Conservation (phyloP, 2,329 filamentous ascomycete species). For the Torrubiellomyces zombiae region DNA sequence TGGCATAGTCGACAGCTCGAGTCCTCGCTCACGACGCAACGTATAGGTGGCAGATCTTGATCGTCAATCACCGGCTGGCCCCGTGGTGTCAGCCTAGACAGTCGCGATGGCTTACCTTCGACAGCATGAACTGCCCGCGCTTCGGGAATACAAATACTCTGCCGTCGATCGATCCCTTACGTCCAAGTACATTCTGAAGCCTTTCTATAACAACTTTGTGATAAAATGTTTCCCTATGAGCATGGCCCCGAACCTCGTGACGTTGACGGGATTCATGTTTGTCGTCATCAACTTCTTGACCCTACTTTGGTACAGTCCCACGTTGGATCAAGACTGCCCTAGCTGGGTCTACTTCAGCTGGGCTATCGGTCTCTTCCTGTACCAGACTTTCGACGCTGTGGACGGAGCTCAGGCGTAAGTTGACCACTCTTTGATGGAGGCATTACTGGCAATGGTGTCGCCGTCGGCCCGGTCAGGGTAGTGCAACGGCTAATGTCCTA, state of each 20-base stretch:
- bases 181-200: slow-evolving; percentile 89
- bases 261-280: slow-evolving; percentile 77
- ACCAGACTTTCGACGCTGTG: slow-evolving; percentile 96
- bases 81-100: too few relatives aligned
- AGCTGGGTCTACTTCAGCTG: slow-evolving; percentile 90
- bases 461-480: not conserved
- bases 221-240: slow-evolving; percentile 89
- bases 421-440: too few relatives aligned
- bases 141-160: slow-evolving; percentile 92
- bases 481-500: too few relatives aligned
- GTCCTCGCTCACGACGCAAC: too few relatives aligned
- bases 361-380: slow-evolving; percentile 79
- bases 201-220: slow-evolving; percentile 89
- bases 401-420: slow-evolving; percentile 84
- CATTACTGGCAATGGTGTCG: slow-evolving; percentile 1
- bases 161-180: slow-evolving; percentile 78
- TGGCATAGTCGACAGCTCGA: too few relatives aligned
- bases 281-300: slow-evolving; percentile 81
- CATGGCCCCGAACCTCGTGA: slow-evolving; percentile 86
- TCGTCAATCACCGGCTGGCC: too few relatives aligned
- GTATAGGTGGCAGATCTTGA: too few relatives aligned
- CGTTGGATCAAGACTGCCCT: slow-evolving; percentile 82
- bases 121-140: slow-evolving; percentile 70
- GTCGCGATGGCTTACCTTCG: slow-evolving; percentile 79
- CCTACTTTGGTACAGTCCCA: slow-evolving; percentile 90